phyloP scores from a whole-genome alignment of 73 alveolate genomes.

The Paramecium primaurelia region DNA sequence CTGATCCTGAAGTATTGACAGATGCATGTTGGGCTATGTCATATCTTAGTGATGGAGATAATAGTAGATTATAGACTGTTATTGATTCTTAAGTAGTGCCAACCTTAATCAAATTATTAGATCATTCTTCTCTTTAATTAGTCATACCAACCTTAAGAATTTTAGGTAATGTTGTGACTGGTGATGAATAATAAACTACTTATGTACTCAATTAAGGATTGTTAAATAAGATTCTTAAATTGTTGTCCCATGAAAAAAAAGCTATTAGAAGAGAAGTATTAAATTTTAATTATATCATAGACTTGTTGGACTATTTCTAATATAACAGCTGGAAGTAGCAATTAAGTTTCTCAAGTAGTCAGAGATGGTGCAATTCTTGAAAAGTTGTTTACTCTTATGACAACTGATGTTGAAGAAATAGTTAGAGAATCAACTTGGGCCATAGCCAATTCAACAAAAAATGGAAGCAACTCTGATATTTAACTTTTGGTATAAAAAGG shows the following conservation, averaged over 20 bases:
- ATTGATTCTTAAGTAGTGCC: constrained; percentile 77
- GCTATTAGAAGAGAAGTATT: constrained; percentile 85
- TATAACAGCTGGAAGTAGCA: constrained; percentile 92
- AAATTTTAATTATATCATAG: neutral
- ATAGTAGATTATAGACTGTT: constrained; percentile 85
- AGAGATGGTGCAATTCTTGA: constrained; percentile 63
- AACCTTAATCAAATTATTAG: constrained; percentile 77
- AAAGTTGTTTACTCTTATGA: constrained; percentile 64
- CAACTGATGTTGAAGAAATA: constrained; percentile 74
- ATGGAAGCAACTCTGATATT: constrained; percentile 75
- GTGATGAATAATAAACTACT: constrained; percentile 87
- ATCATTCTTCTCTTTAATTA: constrained; percentile 69
- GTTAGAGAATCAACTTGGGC: constrained; percentile 94
- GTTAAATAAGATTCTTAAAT: constrained; percentile 70
- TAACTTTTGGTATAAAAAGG: constrained; percentile 74
- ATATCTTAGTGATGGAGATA: constrained; percentile 94
- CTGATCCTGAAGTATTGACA: constrained; percentile 84
- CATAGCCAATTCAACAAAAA: constrained; percentile 86
- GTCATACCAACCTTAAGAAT: constrained; percentile 86
- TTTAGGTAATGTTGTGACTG: constrained; percentile 94
- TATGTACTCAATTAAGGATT: constrained; percentile 80
- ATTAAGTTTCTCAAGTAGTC: constrained; percentile 76
- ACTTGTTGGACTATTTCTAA: constrained; percentile 92
- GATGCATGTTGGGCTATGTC: constrained; percentile 97
- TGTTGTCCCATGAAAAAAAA: constrained; percentile 72